phyloP scores from a whole-genome alignment of 352 stramenopile genomes.

The Pythium guiyangense region DNA sequence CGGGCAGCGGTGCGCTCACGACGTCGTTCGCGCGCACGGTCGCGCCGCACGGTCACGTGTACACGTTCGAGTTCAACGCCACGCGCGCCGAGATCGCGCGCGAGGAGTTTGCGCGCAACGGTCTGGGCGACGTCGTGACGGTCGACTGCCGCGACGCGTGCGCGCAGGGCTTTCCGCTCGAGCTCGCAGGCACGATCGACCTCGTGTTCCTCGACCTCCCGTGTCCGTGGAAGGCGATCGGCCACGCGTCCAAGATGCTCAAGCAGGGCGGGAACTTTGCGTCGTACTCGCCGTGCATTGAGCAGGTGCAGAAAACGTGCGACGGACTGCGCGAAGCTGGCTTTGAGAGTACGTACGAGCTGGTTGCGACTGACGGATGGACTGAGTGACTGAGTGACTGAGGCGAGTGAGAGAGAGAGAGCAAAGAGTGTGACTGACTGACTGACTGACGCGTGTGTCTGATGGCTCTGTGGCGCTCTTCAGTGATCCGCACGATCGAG shows the following conservation, averaged over 20 bases:
- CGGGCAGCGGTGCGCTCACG: constrained; percentile 91
- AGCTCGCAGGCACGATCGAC: constrained; percentile 81
- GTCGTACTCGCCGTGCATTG: constrained; percentile 98
- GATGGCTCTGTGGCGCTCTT: too few relatives aligned
- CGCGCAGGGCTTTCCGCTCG: constrained; percentile 75
- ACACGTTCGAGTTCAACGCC: constrained; percentile 99
- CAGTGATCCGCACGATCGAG: constrained; percentile 89
- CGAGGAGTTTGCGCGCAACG: constrained; percentile 93
- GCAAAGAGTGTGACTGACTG: too few relatives aligned
- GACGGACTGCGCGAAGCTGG: constrained; percentile 62
- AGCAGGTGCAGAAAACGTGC: constrained; percentile 95
- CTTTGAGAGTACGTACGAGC: constrained; percentile 64
- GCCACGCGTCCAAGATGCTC: constrained; percentile 90
- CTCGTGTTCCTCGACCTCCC: constrained; percentile 98
- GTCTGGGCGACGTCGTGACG: constrained; percentile 87
- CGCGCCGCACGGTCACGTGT: constrained; percentile 87
- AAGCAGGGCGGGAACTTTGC: constrained; percentile 92
- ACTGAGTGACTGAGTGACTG: constrained; percentile 1
- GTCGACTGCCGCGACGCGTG: constrained; percentile 96
- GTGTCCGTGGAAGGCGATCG: constrained; percentile 95
- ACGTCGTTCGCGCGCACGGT: constrained; percentile 91
- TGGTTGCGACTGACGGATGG: background rate
- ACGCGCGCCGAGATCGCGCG: constrained; percentile 88
- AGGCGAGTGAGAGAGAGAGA: too few relatives aligned
- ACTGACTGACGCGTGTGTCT: too few relatives aligned